Base-by-base conservation (phyloP, 2,329 filamentous ascomycete species). In the Aspergillus sp. region DNA sequence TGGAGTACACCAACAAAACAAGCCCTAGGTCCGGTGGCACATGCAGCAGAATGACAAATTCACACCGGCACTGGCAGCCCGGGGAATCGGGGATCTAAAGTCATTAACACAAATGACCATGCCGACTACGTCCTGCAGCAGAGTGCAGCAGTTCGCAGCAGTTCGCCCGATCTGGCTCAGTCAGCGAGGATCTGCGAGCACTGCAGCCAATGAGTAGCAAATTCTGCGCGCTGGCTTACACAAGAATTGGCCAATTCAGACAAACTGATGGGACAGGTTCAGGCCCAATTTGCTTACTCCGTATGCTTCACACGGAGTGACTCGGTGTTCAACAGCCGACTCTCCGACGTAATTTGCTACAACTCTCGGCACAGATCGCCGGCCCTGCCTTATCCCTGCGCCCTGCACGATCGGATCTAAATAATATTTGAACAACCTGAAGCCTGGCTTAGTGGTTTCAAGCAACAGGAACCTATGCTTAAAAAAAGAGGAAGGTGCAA, bases 291-390 rank as follows among this genome's bases (percentile, higher is more conserved):
- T 47, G 41, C 52, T 45, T 47, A 21, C 21, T 21, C 21, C 21
- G 21, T 31, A 43, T 6, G 27, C 19, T 33, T 43, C 19, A n/a
- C 41, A 24, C 41, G 27, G 52, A 21, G 21, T 21, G 33, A 54
- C 31, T 31, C 27, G 33, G 19, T 44, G 33, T 40, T 21, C 33
- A 21, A 46, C 15, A 46, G 31, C 24, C 37, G 12, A n/a, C 15
- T 46, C 23, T 14, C 41, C 45, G 24, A n/a, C 37, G 12, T 50
- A 8, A 45, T 45, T 50, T 45, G 43, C 48, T 53, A 48, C 33
- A 31, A 39, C 49, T 52, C 27, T 54, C 55, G 47, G 58, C 45
- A 58, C 43, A 41, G 60, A 62, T 62, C 60, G 44, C 45, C 60
- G 44, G 43, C 45, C 37, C 55, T 52, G 27, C 49, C 46, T 47